These are phyloP conservation scores for Neurospora sp. DNA, from an alignment of 495 filamentous ascomycete species.

Conservation along the genomic window DNA sequence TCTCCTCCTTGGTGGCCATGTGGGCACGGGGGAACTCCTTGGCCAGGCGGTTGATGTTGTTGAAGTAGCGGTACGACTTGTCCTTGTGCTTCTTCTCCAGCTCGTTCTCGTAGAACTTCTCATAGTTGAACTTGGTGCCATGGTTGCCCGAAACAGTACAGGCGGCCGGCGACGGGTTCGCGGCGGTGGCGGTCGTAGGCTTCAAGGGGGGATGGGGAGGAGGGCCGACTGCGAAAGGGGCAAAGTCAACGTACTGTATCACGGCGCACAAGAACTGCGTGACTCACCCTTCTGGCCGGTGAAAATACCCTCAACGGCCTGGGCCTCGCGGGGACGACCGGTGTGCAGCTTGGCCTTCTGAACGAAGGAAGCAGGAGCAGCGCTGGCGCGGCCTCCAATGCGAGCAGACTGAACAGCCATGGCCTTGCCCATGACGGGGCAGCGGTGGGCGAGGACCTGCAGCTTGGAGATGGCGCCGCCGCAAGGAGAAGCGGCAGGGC, in stretches of 20 bases:
- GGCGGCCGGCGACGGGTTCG: slow-evolving; percentile 8
- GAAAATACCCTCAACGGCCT: slow-evolving; percentile 54
- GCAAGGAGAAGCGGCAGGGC: slow-evolving; percentile 57
- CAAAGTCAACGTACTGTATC: slow-evolving; percentile 5
- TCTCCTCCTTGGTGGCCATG: slow-evolving; percentile 71
- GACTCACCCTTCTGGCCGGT: slow-evolving; percentile 47
- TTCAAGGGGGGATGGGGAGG: slow-evolving; percentile 28
- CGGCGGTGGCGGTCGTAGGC: slow-evolving; percentile 21
- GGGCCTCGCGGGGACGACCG: slow-evolving; percentile 60
- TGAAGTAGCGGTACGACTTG: slow-evolving; percentile 99
- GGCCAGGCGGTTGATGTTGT: slow-evolving; percentile 98
- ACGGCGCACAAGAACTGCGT: neutral
- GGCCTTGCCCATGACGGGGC: slow-evolving; percentile 98
- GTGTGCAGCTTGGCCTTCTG: slow-evolving; percentile 73
- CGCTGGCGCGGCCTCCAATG: slow-evolving; percentile 21
- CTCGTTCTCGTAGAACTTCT: slow-evolving; percentile 78
- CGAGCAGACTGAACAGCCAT: slow-evolving; percentile 73
- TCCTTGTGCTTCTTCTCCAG: slow-evolving; percentile 99
- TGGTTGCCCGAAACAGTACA: slow-evolving; percentile 14
- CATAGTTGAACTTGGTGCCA: slow-evolving; percentile 68
- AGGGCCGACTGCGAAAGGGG: slow-evolving; percentile 22
- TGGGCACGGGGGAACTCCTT: slow-evolving; percentile 94
- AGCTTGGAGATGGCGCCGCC: slow-evolving; percentile 95
- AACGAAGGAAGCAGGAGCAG: slow-evolving; percentile 30
- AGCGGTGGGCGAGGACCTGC: slow-evolving; percentile 86